Percentiles rank a stretch among this genome's conserved stretches.
phyloP scores from a whole-genome alignment of 495 filamentous ascomycete species.

The Friedmanniomyces endolithicus region DNA sequence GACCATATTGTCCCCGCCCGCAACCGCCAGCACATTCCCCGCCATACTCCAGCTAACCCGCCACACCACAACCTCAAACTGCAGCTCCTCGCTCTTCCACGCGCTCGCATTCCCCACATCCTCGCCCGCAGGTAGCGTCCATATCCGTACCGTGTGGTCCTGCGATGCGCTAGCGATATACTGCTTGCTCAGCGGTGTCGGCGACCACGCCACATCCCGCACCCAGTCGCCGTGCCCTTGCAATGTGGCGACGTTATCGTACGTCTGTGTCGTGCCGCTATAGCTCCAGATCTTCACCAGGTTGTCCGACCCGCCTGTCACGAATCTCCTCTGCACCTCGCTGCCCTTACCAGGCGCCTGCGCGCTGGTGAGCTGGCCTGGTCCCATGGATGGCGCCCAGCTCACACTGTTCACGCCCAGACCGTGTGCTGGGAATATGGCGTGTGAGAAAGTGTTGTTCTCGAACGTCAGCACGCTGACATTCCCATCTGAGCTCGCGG shows the following conservation, averaged over 20 bases:
- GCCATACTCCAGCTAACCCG: constrained; percentile 95
- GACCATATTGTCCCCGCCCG: constrained; percentile 91
- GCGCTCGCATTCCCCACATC: constrained; percentile 14
- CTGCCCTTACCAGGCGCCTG: constrained; percentile 44
- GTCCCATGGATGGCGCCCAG: constrained; percentile 65
- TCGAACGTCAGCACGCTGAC: constrained; percentile 91
- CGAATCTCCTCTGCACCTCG: constrained; percentile 59
- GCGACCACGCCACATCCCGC: constrained; percentile 92
- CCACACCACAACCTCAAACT: constrained; percentile 85
- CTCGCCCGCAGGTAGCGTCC: constrained; percentile 54
- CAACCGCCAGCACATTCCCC: constrained; percentile 91
- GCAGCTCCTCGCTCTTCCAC: constrained; percentile 72
- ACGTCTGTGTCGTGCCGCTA: constrained; percentile 43
- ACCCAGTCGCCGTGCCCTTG: constrained; percentile 92
- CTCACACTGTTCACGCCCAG: constrained; percentile 88
- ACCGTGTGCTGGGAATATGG: constrained; percentile 82
- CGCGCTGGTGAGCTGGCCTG: constrained; percentile 69
- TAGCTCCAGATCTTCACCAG: constrained; percentile 76
- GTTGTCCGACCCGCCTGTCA: constrained; percentile 89
- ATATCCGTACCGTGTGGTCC: constrained; percentile 94
- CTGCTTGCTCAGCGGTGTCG: constrained; percentile 80
- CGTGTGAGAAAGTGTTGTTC: constrained; percentile 75
- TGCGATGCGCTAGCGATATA: constrained; percentile 94
- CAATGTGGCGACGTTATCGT: constrained; percentile 41
- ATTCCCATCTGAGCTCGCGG: constrained; percentile 83